These are phyloP conservation scores for Penicillium taxi DNA, from an alignment of 495 filamentous ascomycete species.

Conservation along the genomic window DNA sequence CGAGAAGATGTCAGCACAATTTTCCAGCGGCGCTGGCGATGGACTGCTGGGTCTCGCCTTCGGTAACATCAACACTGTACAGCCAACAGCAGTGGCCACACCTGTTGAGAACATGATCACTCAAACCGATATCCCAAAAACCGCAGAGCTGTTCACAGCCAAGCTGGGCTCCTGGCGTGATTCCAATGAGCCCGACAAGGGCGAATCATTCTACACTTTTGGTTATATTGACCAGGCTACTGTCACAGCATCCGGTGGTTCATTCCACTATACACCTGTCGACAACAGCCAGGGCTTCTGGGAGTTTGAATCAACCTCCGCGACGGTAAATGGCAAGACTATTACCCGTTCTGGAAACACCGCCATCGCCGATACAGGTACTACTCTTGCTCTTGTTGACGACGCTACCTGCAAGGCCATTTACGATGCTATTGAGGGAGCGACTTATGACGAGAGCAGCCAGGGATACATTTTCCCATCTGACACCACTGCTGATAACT, in stretches of 20 bases:
- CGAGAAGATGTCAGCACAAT: conserved; percentile 53
- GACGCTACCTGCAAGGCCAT: conserved; percentile 59
- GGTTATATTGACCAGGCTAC: conserved; percentile 65
- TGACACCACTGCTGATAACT: conserved; percentile 42
- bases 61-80: conserved; percentile 62
- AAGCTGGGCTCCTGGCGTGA: conserved; percentile 61
- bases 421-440: conserved; percentile 63
- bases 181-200: conserved; percentile 43
- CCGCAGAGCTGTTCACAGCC: conserved; percentile 62
- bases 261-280: conserved; percentile 55
- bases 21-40: conserved; percentile 53
- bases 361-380: conserved; percentile 77
- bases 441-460: conserved; percentile 51
- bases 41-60: conserved; percentile 70
- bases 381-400: conserved; percentile 61
- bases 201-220: conserved; percentile 70
- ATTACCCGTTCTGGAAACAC: conserved; percentile 53
- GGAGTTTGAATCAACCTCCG: conserved; percentile 56
- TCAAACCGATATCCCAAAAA: conserved; percentile 55
- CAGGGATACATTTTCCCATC: conserved; percentile 65
- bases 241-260: conserved; percentile 45
- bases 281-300: conserved; percentile 69
- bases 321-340: conserved; percentile 52
- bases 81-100: conserved; percentile 51
- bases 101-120: conserved; percentile 71